Evolutionary conservation across 2,329 filamentous ascomycete species (phyloP), one percentile per base, ranked within the genome.

Genomic region (Botrytis squamosa): DNA sequence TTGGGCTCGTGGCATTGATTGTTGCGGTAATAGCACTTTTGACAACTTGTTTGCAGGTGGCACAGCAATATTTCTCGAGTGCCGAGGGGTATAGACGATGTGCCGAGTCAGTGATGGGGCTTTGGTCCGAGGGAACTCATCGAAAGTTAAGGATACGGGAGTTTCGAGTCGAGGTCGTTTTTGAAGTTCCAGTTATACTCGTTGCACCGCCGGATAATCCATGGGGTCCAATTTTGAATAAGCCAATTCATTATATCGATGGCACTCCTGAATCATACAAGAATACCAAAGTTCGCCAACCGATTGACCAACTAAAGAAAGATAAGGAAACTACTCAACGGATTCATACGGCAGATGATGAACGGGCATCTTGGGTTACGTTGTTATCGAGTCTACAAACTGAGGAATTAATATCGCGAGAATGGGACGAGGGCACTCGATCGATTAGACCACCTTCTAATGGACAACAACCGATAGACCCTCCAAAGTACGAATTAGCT

Each of bases 281-380:
- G 7, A 75, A 79, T 16, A 80, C 79, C 0, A 68, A 71, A 10
- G 75, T 80, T 12, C 59, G 78, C 8, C 64, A 64, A 12, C 71
- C 57, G 4, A 9, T 42, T 5, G 77, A 40, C 18, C 64, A 73
- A 63, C 7, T 64, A 18, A 33, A 70, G 40, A 75, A 59, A n/a
- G 75, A 77, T 20, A 16, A 59, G 12, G 66, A 77, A 59, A 57
- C 76, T 4, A 72, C 64, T 25, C 65, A 73, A 46, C 74, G 77
- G 33, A 82, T 89, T 0, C 86, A 87, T 75, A 89, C 87, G 3
- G 86, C 87, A 9, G 86, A 89, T 76, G 88, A 88, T 72, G 87
- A 89, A 77, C 81, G 84, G n/a, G 86, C 86, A 4, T 87, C 87
- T 1, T 89, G 87, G 87, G 82, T 86, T 6, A 82, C 83, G 10